A percentile compares a stretch with the other conserved stretches of the same genome.
phyloP scores from a whole-genome alignment of 805 yeast genomes.

The Brettanomyces naardenensis region DNA sequence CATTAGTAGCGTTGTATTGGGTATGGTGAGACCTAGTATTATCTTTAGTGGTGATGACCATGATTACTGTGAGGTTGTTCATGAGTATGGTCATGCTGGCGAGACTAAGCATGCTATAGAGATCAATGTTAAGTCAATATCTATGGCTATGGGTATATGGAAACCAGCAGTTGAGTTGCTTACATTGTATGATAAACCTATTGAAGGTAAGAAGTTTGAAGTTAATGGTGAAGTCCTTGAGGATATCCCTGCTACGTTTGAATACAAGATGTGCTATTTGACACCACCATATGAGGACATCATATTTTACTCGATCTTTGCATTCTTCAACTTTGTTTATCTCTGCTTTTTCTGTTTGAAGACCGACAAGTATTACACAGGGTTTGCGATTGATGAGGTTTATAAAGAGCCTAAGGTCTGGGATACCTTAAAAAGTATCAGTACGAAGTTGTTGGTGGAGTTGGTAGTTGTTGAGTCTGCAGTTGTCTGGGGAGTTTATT shows the following conservation, averaged over 20 bases:
- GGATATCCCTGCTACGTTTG: constrained; percentile 14
- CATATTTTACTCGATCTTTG: constrained; percentile 28
- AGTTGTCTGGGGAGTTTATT: constrained; percentile 7
- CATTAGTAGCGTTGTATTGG: constrained; percentile 49
- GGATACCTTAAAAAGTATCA: constrained; percentile 2
- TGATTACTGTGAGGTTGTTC: constrained; percentile 80
- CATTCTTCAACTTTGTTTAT: constrained; percentile 16
- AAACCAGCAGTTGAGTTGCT: constrained; percentile 30
- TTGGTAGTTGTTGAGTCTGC: constrained; percentile 6
- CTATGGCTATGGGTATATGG: constrained; percentile 80
- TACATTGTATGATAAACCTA: constrained; percentile 17
- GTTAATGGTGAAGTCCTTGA: constrained; percentile 28
- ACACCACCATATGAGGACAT: constrained; percentile 39
- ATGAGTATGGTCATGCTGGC: constrained; percentile 23
- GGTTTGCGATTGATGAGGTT: constrained; percentile 2
- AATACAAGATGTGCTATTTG: constrained; percentile 36
- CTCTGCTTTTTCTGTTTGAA: neutral
- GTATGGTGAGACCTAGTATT: constrained; percentile 49
- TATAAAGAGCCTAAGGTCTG: constrained; percentile 3
- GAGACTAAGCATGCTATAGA: constrained; percentile 3
- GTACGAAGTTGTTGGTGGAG: constrained; percentile 4
- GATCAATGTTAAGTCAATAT: constrained; percentile 62
- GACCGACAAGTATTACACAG: neutral
- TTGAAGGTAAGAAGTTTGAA: constrained; percentile 13
- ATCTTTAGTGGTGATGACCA: constrained; percentile 93